Base-by-base conservation (phyloP, 257 asterid species). In the Solanum appendiculatum region DNA sequence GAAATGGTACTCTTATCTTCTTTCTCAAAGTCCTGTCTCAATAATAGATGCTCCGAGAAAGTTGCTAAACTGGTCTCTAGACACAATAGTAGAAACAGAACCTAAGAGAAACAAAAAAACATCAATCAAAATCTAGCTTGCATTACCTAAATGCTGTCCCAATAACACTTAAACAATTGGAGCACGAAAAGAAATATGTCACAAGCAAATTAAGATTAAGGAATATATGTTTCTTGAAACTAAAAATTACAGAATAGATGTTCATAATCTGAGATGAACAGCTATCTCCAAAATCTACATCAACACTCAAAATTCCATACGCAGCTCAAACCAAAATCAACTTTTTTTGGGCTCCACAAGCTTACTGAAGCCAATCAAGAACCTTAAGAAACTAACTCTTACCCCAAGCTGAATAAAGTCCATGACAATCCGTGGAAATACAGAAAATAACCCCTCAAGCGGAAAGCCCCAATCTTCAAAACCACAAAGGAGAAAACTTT, bases 71-170 rank as follows among this genome's bases (percentile, higher is more conserved):
- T 91, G 89, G 91, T 93, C 88, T 93, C 93, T 58, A 93, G 51
- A 33, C 93, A 91, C 87, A 95, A 90, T 63, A 93, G 92, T 86
- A 93, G 86, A 90, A 96, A 85, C 73, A 95, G 86, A 87, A 94
- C 93, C 99, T 96, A 94, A 89, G 84, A 89, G 69, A 86, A 74
- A 64, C 31, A 48, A 54, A 81, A 73, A 33, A 48, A 81, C 68
- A 81, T 48, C 69, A 81, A 81, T 31, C 68, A 81, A 51, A n/a
- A 23, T 56, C 40, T 54, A 68, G 63, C 51, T 80, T 46, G 25
- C 36, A 18, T 9, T 80, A 46, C 16, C 64, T 80, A 75, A 6
- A 75, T 40, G 82, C 54, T 21, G 51, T 74, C 82, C 44, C 51
- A 21, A 5, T 23, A 74, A 74, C 82, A 37, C 31, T 11, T 10